Evolutionary conservation across 345 rosid species (phyloP).

Genomic region (Aquilaria malaccensis): DNA sequence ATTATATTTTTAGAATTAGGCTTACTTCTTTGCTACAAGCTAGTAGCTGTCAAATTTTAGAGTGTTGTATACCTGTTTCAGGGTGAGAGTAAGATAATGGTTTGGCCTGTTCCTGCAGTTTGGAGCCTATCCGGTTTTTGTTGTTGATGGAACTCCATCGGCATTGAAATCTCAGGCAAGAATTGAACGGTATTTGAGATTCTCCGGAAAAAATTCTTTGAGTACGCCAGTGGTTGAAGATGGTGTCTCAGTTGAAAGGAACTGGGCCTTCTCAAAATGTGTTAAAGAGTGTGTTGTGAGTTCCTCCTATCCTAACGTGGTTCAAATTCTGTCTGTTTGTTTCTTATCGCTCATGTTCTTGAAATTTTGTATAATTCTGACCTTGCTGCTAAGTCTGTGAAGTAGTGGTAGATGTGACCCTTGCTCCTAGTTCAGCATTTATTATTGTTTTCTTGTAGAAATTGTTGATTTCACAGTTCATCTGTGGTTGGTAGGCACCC

Average conservation of each 20-base stretch:
- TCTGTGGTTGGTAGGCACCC: too few relatives aligned
- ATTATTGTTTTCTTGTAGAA: too few relatives aligned
- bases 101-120: slow-evolving; percentile 31
- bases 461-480: too few relatives aligned
- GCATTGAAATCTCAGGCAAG: slow-evolving; percentile 73
- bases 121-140: slow-evolving; percentile 87
- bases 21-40: background rate
- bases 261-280: slow-evolving; percentile 40
- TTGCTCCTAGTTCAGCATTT: too few relatives aligned
- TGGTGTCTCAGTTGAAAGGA: slow-evolving; percentile 65
- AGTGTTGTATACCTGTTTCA: background rate
- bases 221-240: slow-evolving; percentile 30
- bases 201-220: slow-evolving; percentile 44
- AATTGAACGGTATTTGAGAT: slow-evolving; percentile 50
- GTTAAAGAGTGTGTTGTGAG: slow-evolving; percentile 80
- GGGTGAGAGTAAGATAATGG: background rate
- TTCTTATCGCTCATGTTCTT: background rate
- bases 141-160: slow-evolving; percentile 85
- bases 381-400: too few relatives aligned
- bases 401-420: too few relatives aligned
- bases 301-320: background rate
- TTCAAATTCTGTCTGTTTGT: background rate
- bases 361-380: background rate
- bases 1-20: background rate
- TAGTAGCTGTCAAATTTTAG: background rate